Evolutionary conservation across 139 green algal species (phyloP), one percentile per base, ranked within the genome.

Genomic region (Edaphochlamys debaryana): DNA sequence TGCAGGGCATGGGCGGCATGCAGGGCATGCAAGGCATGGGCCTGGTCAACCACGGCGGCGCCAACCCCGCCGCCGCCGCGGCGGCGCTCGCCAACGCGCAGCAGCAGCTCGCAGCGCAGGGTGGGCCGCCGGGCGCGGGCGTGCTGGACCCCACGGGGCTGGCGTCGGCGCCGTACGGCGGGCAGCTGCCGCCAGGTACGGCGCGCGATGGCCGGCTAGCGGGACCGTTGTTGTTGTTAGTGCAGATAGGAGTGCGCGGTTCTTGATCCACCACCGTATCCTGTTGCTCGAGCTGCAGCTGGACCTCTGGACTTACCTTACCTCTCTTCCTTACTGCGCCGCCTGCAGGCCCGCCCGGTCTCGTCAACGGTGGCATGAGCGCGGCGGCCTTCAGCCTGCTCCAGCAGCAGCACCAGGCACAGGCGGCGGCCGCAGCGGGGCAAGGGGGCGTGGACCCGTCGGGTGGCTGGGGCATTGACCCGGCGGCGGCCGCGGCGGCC

Each of bases 21-120:
- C 79, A 60, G n/a, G 67, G 67, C 56, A 75, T 87, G 67, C n/a
- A n/a, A n/a, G n/a, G n/a, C n/a, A n/a, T n/a, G n/a, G 83, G 83
- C 30, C 58, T 88, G 63, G 70, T 82, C 5, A 76, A 68, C 50
- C 82, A 37, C 15, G 60, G 32, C 17, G 6, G 62, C 9, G 60
- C 66, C 42, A 86, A 80, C 52, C 37, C 34, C 0, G 70, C 81
- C 17, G 70, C 81, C 3, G 63, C 80, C 5, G 70, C 81, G 27
- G 69, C 80, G 2, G 54, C 70, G n/a, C 34, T 80, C 22, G 68
- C 69, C 15, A 79, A 79, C 62, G 80, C 80, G 25, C 80, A 86
- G 80, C 80, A 81, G 69, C 56, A 63, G 56, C 19, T 63, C 19
- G 6, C 56, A 54, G 80, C 68, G 23, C 79, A 85, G 69, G 60